A percentile compares a stretch with the other conserved stretches of the same genome.
Evolutionary conservation across 345 rosid species (phyloP).

Genomic region (Eucalyptus victrix): DNA sequence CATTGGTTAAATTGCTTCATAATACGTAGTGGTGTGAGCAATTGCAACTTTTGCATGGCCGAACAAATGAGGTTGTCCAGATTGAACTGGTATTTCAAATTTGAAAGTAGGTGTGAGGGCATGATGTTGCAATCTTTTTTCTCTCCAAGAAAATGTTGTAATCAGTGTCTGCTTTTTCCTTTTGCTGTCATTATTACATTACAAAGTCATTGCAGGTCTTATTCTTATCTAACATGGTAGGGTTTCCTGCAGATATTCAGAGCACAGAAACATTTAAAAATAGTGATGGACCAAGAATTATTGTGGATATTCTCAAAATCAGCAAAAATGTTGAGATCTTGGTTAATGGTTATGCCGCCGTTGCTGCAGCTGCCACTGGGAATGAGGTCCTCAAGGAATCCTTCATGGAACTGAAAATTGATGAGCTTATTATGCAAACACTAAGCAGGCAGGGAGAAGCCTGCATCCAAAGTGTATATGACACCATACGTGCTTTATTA

Average conservation of each 20-base stretch:
- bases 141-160: not conserved
- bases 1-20: not conserved
- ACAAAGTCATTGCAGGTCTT: not conserved
- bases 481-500: slow-evolving; percentile 61
- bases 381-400: slow-evolving; percentile 78
- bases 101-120: not conserved
- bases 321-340: slow-evolving; percentile 29
- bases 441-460: slow-evolving; percentile 26
- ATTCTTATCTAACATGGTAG: not conserved
- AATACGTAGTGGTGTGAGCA: not conserved
- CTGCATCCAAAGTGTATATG: slow-evolving; percentile 41
- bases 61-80: not conserved
- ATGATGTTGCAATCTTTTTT: not conserved
- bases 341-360: slow-evolving; percentile 49
- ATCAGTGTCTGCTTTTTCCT: not conserved
- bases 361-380: slow-evolving; percentile 70
- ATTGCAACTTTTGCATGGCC: not conserved
- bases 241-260: slow-evolving; percentile 42
- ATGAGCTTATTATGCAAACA: slow-evolving; percentile 58
- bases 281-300: slow-evolving; percentile 42
- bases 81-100: not conserved
- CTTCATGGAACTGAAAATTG: slow-evolving; percentile 75
- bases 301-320: slow-evolving; percentile 34
- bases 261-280: slow-evolving; percentile 53
- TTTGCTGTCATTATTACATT: not conserved